Conservation (phyloP, 352 stramenopile species). For the Phytophthora ramorum region DNA sequence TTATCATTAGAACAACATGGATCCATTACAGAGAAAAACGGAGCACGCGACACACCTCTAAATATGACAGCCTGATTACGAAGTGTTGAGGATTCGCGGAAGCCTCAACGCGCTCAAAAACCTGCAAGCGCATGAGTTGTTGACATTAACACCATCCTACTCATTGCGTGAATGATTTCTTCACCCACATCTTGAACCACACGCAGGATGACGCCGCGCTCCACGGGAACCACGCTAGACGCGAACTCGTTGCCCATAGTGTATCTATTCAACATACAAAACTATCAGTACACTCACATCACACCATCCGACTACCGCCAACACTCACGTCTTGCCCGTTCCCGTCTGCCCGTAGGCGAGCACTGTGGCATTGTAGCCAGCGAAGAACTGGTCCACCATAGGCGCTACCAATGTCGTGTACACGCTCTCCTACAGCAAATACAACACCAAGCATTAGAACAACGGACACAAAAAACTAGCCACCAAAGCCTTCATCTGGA, state of each 20-base stretch:
- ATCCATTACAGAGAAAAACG: neutral
- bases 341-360: conserved; percentile 96
- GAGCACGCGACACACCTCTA: conserved; percentile 50
- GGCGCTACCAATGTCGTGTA: conserved; percentile 63
- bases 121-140: conserved; percentile 26
- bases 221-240: conserved; percentile 25
- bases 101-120: conserved; percentile 53
- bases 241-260: conserved; percentile 94
- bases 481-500: neutral
- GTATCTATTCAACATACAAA: conserved; percentile 70
- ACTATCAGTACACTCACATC: neutral
- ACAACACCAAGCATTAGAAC: neutral
- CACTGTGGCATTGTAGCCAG: conserved; percentile 96
- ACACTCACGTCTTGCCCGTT: conserved; percentile 75
- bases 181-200: conserved; percentile 69
- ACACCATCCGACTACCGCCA: neutral
- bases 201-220: conserved; percentile 84
- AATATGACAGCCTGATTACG: conserved; percentile 71
- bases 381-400: conserved; percentile 88
- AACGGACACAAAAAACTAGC: neutral
- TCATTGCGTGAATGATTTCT: neutral
- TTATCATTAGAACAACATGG: neutral
- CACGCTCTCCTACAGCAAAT: conserved; percentile 46
- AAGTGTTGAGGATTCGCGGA: conserved; percentile 42
- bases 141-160: neutral